Evolutionary conservation across 2,329 filamentous ascomycete species (phyloP).

Genomic region (Zelopaecilomyces penicillatus): DNA sequence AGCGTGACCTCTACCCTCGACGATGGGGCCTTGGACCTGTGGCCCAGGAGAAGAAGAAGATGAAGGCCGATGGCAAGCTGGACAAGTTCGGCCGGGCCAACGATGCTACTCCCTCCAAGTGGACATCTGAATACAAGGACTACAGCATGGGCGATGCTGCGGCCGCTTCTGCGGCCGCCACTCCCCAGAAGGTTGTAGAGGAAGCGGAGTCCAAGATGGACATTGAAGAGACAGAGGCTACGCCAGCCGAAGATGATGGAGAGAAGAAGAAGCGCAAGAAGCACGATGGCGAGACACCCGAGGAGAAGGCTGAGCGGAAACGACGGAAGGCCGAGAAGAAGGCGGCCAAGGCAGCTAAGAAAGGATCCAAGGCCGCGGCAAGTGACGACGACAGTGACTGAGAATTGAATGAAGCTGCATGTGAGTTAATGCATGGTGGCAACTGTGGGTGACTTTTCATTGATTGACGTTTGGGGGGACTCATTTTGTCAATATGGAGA

Average conservation of each 20-base stretch:
- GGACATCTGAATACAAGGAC: slow-evolving; percentile 90
- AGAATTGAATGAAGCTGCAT: background rate
- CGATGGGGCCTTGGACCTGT: slow-evolving; percentile 94
- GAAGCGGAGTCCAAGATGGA: slow-evolving; percentile 26
- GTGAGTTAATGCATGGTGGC: too few relatives aligned
- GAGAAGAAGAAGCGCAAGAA: slow-evolving; percentile 68
- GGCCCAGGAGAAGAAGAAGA: slow-evolving; percentile 97
- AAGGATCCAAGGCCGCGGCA: slow-evolving; percentile 42
- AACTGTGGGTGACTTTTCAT: too few relatives aligned
- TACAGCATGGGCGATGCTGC: slow-evolving; percentile 53
- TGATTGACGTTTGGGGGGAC: background rate
- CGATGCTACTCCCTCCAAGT: slow-evolving; percentile 86
- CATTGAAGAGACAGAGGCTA: slow-evolving; percentile 23
- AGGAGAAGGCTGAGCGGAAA: slow-evolving; percentile 57
- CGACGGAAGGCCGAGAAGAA: slow-evolving; percentile 53
- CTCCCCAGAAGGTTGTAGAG: slow-evolving; percentile 29
- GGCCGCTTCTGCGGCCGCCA: slow-evolving; percentile 34
- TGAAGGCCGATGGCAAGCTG: slow-evolving; percentile 95
- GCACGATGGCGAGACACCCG: slow-evolving; percentile 66
- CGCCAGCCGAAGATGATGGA: slow-evolving; percentile 40
- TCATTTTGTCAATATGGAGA: slow-evolving; percentile 12
- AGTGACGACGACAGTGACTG: slow-evolving; percentile 42
- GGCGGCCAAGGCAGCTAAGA: slow-evolving; percentile 48
- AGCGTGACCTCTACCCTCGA: slow-evolving; percentile 93
- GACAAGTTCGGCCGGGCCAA: slow-evolving; percentile 95